These are phyloP conservation scores for Pestalotiopsis fici DNA, from an alignment of 2,329 filamentous ascomycete species.

Conservation along the genomic window DNA sequence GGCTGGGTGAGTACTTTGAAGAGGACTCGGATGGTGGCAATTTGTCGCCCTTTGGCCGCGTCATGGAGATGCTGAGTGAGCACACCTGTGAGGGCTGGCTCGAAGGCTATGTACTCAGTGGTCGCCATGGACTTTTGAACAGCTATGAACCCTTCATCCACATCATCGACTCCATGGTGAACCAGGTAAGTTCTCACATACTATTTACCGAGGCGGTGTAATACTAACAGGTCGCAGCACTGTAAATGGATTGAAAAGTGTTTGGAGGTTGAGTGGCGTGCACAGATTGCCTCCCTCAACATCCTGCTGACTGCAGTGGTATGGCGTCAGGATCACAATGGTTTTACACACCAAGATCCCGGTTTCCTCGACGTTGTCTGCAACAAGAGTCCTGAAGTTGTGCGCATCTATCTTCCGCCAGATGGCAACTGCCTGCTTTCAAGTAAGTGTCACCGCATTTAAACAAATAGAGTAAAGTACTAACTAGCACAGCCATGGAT, in stretches of 20 bases:
- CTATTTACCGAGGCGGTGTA: not conserved
- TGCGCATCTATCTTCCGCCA: constrained; percentile 78
- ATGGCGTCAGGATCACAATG: constrained; percentile 83
- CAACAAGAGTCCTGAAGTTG: constrained; percentile 79
- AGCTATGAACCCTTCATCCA: constrained; percentile 84
- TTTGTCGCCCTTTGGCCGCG: constrained; percentile 65
- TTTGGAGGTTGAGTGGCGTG: constrained; percentile 77
- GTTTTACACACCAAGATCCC: constrained; percentile 80
- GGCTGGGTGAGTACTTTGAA: constrained; percentile 77
- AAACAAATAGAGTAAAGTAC: not conserved
- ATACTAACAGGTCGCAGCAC: constrained; percentile 45
- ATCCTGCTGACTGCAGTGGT: constrained; percentile 78
- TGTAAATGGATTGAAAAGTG: constrained; percentile 86
- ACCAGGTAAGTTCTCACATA: constrained; percentile 50
- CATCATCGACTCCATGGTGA: constrained; percentile 84
- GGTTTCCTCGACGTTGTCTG: constrained; percentile 79
- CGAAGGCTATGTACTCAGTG: constrained; percentile 76
- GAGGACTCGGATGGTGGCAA: constrained; percentile 77
- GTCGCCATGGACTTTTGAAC: constrained; percentile 75
- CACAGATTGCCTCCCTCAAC: constrained; percentile 73
- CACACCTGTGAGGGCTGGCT: constrained; percentile 81
- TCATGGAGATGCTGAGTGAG: constrained; percentile 85
- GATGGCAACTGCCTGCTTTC: constrained; percentile 79
- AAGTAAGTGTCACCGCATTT: constrained; percentile 5
- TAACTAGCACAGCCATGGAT: constrained; percentile 55